phyloP scores from a whole-genome alignment of 2,329 filamentous ascomycete species.

The Cercospora sojina region DNA sequence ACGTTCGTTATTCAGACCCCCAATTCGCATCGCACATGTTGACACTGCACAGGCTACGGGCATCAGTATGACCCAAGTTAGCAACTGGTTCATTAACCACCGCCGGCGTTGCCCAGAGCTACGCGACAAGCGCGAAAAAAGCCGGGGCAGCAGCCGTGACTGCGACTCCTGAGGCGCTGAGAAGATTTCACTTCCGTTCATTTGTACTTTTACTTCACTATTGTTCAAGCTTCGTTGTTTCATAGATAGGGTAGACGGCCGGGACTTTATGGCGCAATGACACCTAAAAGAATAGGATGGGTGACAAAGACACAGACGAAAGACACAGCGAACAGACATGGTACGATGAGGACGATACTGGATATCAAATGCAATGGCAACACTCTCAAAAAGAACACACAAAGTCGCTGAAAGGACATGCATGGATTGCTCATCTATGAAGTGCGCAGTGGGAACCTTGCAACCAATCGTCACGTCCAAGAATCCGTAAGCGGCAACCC shows the following conservation, averaged over 20 bases:
- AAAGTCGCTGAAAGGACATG: not conserved
- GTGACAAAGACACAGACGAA: not conserved
- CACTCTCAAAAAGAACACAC: not conserved
- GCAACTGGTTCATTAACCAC: constrained; percentile 45
- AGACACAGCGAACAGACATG: not conserved
- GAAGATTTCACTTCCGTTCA: constrained; percentile 1
- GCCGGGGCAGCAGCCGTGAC: constrained; percentile 23
- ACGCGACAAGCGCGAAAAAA: constrained; percentile 39
- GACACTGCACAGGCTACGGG: constrained; percentile 33
- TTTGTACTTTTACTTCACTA: constrained; percentile 10
- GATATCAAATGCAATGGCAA: not conserved
- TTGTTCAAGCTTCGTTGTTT: not conserved
- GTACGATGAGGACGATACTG: not conserved
- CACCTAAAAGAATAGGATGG: not conserved
- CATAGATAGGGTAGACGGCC: not conserved
- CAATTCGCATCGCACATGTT: not conserved
- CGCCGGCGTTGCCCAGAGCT: constrained; percentile 40
- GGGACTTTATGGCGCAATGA: not conserved
- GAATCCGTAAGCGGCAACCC: not conserved
- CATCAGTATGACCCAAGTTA: constrained; percentile 43
- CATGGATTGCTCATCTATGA: not conserved
- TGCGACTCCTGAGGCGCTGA: constrained; percentile 15
- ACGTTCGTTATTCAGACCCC: constrained; percentile 27
- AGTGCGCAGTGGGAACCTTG: not conserved
- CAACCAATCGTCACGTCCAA: not conserved